Conservation (phyloP, 345 rosid genomes). For the Populus nigra region DNA sequence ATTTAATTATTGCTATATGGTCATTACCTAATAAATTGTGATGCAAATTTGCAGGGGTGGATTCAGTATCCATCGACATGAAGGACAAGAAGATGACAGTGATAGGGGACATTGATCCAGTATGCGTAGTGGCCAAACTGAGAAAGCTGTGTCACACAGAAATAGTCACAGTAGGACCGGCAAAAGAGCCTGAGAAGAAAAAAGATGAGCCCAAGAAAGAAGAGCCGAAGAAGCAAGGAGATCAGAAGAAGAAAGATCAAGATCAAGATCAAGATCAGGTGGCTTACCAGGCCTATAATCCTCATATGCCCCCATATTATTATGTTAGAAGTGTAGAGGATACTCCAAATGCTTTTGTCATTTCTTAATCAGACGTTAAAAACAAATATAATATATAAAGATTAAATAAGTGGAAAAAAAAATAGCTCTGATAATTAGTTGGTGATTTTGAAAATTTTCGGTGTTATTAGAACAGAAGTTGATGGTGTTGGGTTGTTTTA, state of each 20-base stretch:
- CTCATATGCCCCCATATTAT: too few relatives aligned
- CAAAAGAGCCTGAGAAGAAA: constrained; percentile 58
- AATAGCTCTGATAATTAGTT: too few relatives aligned
- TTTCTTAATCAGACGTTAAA: constrained; percentile 17
- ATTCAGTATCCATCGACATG: constrained; percentile 48
- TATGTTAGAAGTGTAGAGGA: too few relatives aligned
- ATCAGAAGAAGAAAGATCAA: neutral
- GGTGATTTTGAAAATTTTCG: too few relatives aligned
- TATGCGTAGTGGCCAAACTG: constrained; percentile 40
- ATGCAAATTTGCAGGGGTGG: constrained; percentile 39
- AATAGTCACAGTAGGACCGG: constrained; percentile 52
- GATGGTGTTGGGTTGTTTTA: too few relatives aligned
- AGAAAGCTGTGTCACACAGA: constrained; percentile 46
- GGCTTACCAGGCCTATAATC: too few relatives aligned
- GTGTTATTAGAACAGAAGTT: too few relatives aligned
- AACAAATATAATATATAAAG: too few relatives aligned
- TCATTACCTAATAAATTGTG: neutral
- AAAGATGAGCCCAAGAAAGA: constrained; percentile 31
- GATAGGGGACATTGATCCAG: constrained; percentile 51
- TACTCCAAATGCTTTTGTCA: constrained; percentile 23
- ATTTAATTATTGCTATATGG: too few relatives aligned
- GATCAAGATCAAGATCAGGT: too few relatives aligned
- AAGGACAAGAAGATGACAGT: constrained; percentile 63
- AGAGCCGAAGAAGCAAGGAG: constrained; percentile 26
- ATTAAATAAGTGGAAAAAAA: too few relatives aligned